These are phyloP conservation scores for Lumnitzera littorea DNA, from an alignment of 345 rosid genomes.

Conservation along the genomic window DNA sequence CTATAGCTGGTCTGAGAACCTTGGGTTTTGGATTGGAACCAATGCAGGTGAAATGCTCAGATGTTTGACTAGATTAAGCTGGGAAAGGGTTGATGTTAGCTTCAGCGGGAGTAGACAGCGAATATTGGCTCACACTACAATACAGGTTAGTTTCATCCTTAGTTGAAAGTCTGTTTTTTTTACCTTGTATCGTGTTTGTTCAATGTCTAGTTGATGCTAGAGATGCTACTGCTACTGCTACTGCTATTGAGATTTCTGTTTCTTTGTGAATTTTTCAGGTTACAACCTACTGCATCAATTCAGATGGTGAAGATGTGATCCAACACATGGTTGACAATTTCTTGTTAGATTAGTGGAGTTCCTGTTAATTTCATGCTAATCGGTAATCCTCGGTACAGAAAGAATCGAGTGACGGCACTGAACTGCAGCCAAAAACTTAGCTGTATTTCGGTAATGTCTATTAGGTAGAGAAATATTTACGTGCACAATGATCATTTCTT, in stretches of 20 bases:
- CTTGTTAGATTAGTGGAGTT: conserved; percentile 7
- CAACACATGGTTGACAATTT: conserved; percentile 78
- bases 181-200: no score
- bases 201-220: no score
- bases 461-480: no score
- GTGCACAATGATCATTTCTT: no score
- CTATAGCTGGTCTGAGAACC: neutral
- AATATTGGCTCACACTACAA: conserved; percentile 63
- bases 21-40: conserved; percentile 1
- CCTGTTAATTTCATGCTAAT: no score
- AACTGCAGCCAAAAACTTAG: no score
- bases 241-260: neutral
- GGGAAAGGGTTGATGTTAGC: conserved; percentile 81
- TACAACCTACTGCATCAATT: conserved; percentile 38
- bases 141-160: conserved; percentile 47
- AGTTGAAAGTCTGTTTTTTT: neutral
- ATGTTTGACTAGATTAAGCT: conserved; percentile 48
- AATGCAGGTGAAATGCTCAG: conserved; percentile 72
- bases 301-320: conserved; percentile 77
- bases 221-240: no score
- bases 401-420: no score
- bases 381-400: no score
- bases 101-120: conserved; percentile 64
- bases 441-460: no score
- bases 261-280: conserved; percentile 40